Percentiles rank a stretch among this genome's conserved stretches.
phyloP scores from a whole-genome alignment of 106 monocot genomes.

The Apostasia shenzhenica region DNA sequence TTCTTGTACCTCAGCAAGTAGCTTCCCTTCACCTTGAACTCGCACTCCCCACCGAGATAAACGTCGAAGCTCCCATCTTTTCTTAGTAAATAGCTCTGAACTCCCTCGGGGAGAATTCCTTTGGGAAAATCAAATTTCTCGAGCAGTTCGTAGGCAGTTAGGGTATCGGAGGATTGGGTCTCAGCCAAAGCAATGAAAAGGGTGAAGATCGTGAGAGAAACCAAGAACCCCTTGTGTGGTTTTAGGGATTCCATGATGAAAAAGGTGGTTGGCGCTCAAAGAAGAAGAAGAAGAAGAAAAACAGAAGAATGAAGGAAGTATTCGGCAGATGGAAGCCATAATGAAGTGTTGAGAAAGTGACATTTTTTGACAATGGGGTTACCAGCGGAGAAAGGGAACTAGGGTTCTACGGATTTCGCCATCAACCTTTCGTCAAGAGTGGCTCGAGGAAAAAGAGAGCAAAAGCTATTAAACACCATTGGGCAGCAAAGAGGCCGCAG shows the following conservation, averaged over 20 bases:
- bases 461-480: too few species aligned
- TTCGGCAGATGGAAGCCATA: background rate
- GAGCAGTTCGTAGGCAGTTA: conserved; percentile 35
- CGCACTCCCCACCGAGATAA: conserved; percentile 8
- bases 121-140: conserved; percentile 25
- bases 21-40: conserved; percentile 22
- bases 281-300: background rate
- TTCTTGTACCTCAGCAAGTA: conserved; percentile 27
- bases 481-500: too few species aligned
- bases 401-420: too few species aligned
- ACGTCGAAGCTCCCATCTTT: conserved; percentile 26
- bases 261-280: background rate
- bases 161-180: background rate
- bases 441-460: too few species aligned
- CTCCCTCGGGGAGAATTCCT: conserved; percentile 36
- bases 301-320: background rate
- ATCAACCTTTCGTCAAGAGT: too few species aligned
- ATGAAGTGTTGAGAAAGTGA: too few species aligned
- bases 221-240: background rate
- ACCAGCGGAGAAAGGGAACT: too few species aligned
- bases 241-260: background rate
- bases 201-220: background rate
- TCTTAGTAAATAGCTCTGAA: conserved; percentile 13
- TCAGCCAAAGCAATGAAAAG: background rate
- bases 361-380: too few species aligned